Evolutionary conservation across 2,329 filamentous ascomycete species (phyloP).

Genomic region (Aspergillus fructus): DNA sequence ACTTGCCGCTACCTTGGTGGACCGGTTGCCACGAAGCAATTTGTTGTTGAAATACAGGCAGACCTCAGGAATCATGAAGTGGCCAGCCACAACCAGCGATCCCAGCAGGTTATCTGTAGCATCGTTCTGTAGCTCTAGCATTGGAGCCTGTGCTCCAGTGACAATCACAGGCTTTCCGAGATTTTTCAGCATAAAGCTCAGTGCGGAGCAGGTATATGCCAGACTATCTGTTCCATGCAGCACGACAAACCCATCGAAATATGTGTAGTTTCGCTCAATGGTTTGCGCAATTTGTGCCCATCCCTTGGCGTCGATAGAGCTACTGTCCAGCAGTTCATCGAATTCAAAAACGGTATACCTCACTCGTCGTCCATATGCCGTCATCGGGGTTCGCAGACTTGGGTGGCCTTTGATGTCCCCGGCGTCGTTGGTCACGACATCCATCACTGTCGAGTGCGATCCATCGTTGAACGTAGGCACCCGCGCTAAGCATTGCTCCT

Average conservation of each 20-base stretch:
- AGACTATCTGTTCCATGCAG: slow-evolving; percentile 89
- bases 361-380: slow-evolving; percentile 76
- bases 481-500: slow-evolving; percentile 78
- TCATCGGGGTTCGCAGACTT: slow-evolving; percentile 75
- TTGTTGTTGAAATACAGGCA: slow-evolving; percentile 92
- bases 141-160: slow-evolving; percentile 79
- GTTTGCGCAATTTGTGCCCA: slow-evolving; percentile 81
- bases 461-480: slow-evolving; percentile 83
- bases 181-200: slow-evolving; percentile 91
- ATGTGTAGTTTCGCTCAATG: slow-evolving; percentile 80
- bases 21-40: slow-evolving; percentile 82
- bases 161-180: slow-evolving; percentile 88
- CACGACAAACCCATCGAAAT: slow-evolving; percentile 88
- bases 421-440: slow-evolving; percentile 54
- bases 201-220: slow-evolving; percentile 82
- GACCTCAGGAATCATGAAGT: slow-evolving; percentile 90
- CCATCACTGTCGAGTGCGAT: slow-evolving; percentile 56
- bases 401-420: slow-evolving; percentile 56
- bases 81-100: slow-evolving; percentile 84
- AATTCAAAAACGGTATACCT: slow-evolving; percentile 85
- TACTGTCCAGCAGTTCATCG: slow-evolving; percentile 79
- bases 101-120: slow-evolving; percentile 87
- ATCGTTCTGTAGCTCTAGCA: slow-evolving; percentile 87
- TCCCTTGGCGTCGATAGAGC: slow-evolving; percentile 80
- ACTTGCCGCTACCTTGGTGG: slow-evolving; percentile 83